A percentile compares a stretch with the other conserved stretches of the same genome.
These are phyloP conservation scores for Leptomonas seymouri DNA, from an alignment of 208 protist species.

Conservation along the genomic window DNA sequence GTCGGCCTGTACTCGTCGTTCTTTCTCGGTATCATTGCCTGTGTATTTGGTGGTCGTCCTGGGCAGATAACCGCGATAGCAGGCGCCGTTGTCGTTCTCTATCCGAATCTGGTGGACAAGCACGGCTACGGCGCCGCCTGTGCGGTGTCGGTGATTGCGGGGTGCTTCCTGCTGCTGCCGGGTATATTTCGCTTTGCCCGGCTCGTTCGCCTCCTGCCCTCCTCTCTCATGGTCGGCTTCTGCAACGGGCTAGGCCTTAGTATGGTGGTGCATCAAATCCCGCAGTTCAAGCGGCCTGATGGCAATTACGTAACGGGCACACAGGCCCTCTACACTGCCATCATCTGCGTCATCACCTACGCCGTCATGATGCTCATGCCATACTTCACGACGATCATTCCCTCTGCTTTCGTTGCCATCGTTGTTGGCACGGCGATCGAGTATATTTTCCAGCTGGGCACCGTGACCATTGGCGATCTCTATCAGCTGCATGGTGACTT, in stretches of 20 bases:
- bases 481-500: constrained; percentile 54
- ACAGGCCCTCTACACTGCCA: constrained; percentile 44
- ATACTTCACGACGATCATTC: constrained; percentile 52
- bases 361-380: constrained; percentile 64
- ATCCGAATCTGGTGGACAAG: constrained; percentile 46
- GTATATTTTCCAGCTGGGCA: constrained; percentile 59
- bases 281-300: constrained; percentile 44
- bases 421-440: constrained; percentile 59
- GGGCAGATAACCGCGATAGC: constrained; percentile 62
- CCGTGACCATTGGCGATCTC: constrained; percentile 54
- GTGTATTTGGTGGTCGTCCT: constrained; percentile 51
- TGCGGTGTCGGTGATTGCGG: constrained; percentile 47
- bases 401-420: constrained; percentile 51
- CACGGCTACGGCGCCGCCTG: constrained; percentile 53
- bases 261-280: constrained; percentile 53
- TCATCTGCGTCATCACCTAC: constrained; percentile 58
- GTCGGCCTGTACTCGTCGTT: constrained; percentile 63
- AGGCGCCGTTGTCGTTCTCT: constrained; percentile 60
- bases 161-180: constrained; percentile 44
- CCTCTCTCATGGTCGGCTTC: constrained; percentile 62
- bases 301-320: constrained; percentile 44
- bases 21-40: constrained; percentile 52
- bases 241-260: constrained; percentile 55
- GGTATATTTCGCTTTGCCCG: constrained; percentile 55
- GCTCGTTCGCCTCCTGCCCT: constrained; percentile 47